A percentile compares a stretch with the other conserved stretches of the same genome.
Evolutionary conservation across 2,329 filamentous ascomycete genomes (phyloP).

Genomic region (Talaromyces pinophilus): DNA sequence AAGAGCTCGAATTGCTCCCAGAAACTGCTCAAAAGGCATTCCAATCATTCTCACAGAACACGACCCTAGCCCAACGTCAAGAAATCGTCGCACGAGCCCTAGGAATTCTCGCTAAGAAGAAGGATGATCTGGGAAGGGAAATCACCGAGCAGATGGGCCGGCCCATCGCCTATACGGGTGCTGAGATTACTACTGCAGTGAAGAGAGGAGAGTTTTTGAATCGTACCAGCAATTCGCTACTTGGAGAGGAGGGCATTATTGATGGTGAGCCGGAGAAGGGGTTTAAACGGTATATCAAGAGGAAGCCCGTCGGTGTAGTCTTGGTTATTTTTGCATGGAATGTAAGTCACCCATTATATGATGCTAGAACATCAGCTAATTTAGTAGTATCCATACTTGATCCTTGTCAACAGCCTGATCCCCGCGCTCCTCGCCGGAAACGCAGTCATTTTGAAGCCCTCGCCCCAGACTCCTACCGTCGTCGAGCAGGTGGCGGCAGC

Average conservation of each 20-base stretch:
- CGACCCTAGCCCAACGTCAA: conserved; percentile 72
- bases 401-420: conserved; percentile 86
- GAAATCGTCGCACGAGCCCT: conserved; percentile 79
- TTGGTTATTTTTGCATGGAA: conserved; percentile 96
- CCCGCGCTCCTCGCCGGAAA: conserved; percentile 90
- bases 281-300: conserved; percentile 87
- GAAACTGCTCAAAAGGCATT: conserved; percentile 73
- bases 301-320: conserved; percentile 82
- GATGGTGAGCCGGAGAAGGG: conserved; percentile 81
- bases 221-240: conserved; percentile 74
- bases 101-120: conserved; percentile 65
- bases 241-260: conserved; percentile 65
- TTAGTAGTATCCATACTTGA: conserved; percentile 84
- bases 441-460: conserved; percentile 90
- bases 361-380: conserved; percentile 14
- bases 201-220: conserved; percentile 83
- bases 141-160: conserved; percentile 94
- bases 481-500: conserved; percentile 78
- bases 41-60: conserved; percentile 74
- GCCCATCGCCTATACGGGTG: conserved; percentile 81
- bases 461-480: conserved; percentile 89
- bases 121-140: conserved; percentile 80
- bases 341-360: conserved; percentile 57
- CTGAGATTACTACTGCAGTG: conserved; percentile 81
- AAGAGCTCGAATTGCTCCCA: conserved; percentile 72